phyloP scores from a whole-genome alignment of 139 green algal genomes.

The Chlorella sp. region DNA sequence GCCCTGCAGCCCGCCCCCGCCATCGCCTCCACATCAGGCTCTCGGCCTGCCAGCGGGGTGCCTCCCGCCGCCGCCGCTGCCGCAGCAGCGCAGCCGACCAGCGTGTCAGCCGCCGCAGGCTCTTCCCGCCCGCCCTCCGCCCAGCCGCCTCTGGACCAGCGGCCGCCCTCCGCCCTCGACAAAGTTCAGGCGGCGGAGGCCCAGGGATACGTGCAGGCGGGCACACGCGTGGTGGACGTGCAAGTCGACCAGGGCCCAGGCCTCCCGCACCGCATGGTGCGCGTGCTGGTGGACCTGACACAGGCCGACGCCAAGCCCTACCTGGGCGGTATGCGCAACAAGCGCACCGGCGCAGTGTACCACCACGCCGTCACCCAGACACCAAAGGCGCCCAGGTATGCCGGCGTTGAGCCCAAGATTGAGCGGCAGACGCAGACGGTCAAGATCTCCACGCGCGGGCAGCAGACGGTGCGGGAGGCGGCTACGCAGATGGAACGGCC shows the following conservation, averaged over 20 bases:
- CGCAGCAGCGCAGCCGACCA: no score
- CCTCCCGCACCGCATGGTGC: slow-evolving; percentile 36
- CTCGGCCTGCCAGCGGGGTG: neutral
- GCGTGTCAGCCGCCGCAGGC: no score
- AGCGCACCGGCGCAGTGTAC: slow-evolving; percentile 49
- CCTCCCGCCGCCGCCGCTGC: no score
- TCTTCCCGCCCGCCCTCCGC: no score
- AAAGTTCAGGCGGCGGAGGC: slow-evolving; percentile 3
- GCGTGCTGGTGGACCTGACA: slow-evolving; percentile 47
- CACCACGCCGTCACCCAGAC: slow-evolving; percentile 62
- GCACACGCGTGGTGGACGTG: slow-evolving; percentile 40
- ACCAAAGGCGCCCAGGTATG: slow-evolving; percentile 31
- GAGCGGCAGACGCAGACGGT: slow-evolving; percentile 62
- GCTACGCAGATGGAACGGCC: slow-evolving; percentile 70
- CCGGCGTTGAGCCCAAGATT: slow-evolving; percentile 37
- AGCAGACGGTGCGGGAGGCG: slow-evolving; percentile 55
- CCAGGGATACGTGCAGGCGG: neutral
- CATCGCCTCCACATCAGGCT: neutral
- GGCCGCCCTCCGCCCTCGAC: neutral
- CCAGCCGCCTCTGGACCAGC: no score
- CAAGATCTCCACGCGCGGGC: slow-evolving; percentile 14
- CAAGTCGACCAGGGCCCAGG: slow-evolving; percentile 46
- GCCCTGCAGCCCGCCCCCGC: no score
- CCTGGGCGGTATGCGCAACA: slow-evolving; percentile 65
- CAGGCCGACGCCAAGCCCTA: slow-evolving; percentile 46